Conservation (phyloP, 192 early-diverging fungal genomes). For the Coemansia sp. region DNA sequence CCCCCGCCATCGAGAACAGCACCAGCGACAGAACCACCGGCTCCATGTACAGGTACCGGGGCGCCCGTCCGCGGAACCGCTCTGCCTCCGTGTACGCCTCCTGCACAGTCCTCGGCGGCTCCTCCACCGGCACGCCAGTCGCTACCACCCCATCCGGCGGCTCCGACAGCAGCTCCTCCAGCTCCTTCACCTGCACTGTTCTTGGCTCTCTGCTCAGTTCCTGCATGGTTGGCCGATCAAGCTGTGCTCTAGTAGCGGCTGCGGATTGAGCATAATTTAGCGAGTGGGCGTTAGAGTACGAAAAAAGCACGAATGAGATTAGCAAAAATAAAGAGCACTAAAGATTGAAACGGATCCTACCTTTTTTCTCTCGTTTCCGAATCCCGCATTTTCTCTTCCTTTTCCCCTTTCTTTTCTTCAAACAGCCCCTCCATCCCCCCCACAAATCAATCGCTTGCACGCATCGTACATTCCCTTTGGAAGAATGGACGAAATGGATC, state of each 20-base stretch:
- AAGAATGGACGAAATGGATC: slow-evolving; percentile 54
- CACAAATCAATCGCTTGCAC: background rate
- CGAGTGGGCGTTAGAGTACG: background rate
- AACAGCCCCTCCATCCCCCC: background rate
- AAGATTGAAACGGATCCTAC: background rate
- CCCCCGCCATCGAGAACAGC: slow-evolving; percentile 64
- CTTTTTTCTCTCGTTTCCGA: background rate
- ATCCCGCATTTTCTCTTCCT: no score
- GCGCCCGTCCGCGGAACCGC: slow-evolving; percentile 3
- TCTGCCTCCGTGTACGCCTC: slow-evolving; percentile 16
- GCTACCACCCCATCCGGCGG: background rate
- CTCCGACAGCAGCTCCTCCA: background rate
- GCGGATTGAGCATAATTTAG: background rate
- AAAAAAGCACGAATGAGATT: background rate
- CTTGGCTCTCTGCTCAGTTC: background rate
- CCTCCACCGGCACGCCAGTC: slow-evolving; percentile 18
- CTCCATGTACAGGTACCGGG: slow-evolving; percentile 15
- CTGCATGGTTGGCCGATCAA: no score
- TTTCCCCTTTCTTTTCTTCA: background rate
- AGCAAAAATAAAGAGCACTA: background rate
- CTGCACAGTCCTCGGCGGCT: slow-evolving; percentile 15
- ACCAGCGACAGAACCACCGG: slow-evolving; percentile 29
- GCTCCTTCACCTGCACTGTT: background rate
- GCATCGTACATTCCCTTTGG: background rate
- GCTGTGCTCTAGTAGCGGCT: background rate